phyloP scores from a whole-genome alignment of 768 basidiomycete species.

The Pleurotus salmoneostramineus region DNA sequence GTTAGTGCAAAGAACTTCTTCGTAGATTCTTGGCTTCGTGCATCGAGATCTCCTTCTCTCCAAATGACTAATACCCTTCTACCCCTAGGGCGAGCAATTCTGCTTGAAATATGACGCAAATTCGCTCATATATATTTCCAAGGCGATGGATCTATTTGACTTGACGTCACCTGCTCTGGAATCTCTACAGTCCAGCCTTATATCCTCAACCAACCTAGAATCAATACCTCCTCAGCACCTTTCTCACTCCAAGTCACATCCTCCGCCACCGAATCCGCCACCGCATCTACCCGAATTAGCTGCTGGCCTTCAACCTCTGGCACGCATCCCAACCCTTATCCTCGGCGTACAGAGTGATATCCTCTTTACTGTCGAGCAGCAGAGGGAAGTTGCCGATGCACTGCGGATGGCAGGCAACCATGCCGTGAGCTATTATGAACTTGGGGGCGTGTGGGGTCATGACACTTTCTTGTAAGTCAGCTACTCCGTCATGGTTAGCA shows the following conservation, averaged over 20 bases:
- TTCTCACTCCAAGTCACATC: constrained; percentile 66
- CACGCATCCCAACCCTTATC: constrained; percentile 76
- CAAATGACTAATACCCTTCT: too few relatives aligned
- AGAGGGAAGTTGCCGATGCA: constrained; percentile 91
- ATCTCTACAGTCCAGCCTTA: constrained; percentile 40
- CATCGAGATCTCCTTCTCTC: neutral
- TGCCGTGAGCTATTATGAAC: constrained; percentile 91
- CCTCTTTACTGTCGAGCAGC: constrained; percentile 95
- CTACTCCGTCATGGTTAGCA: neutral
- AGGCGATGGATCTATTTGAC: constrained; percentile 99
- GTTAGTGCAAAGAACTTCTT: constrained; percentile 48
- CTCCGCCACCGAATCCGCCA: constrained; percentile 68
- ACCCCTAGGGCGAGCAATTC: constrained; percentile 81
- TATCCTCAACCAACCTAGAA: constrained; percentile 15
- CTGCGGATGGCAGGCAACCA: constrained; percentile 86
- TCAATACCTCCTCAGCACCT: constrained; percentile 20
- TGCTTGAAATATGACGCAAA: constrained; percentile 99
- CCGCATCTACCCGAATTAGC: constrained; percentile 76
- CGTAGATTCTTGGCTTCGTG: constrained; percentile 61
- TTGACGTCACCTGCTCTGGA: constrained; percentile 78
- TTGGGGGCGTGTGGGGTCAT: constrained; percentile 99
- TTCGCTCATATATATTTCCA: constrained; percentile 96
- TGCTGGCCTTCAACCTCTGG: constrained; percentile 70
- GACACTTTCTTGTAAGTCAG: constrained; percentile 87
- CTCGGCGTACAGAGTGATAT: constrained; percentile 97